Base-by-base conservation (phyloP, 2,329 filamentous ascomycete species). In the Fusarium sp. region DNA sequence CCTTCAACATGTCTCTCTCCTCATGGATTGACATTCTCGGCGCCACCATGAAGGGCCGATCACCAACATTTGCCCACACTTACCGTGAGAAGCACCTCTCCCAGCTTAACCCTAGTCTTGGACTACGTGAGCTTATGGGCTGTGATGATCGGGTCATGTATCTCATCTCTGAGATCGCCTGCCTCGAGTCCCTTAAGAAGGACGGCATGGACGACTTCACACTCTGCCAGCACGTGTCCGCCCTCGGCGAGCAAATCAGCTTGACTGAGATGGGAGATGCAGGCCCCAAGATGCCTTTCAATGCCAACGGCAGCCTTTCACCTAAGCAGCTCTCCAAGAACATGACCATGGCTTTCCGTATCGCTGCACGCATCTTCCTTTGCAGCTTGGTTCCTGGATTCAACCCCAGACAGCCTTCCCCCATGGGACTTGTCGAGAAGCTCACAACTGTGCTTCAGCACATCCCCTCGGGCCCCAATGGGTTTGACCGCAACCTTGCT, bases 91-190 rank as follows among this genome's bases (percentile, higher is more conserved):
- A 97, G 85, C 93, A 97, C 78, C 87, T 97, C 50, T 91, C 92
- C 11, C 77, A 81, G 12, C 78, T 81, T 66, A 86, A 87, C 77
- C 80, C 84, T 21, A 87, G 83, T 55, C 83, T 90, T 15, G 96
- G 96, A 12, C 86, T 99, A 36, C 89, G 91, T 52, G 94, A 97
- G 82, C 86, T 98, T 50, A 98, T 98, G 94, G 96, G 96, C 71
- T 98, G 96, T 78, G 95, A 98, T 68, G 96, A 99, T 80, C 89
- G 90, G 21, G 91, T 98, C 80, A 97, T 99, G 94, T 98, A 97
- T 79, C 85, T 98, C 73, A 97, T 99, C 77, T 97, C 94, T 3
- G 96, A 99, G 81, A 97, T 98, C 73, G 93, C 95, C 54, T 98
- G 96, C 79, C 88, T 99, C 52, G 96, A 98, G 78, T 91, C 92